A percentile compares a stretch with the other conserved stretches of the same genome.
These are phyloP conservation scores for Fusarium transvaalense DNA, from an alignment of 2,329 filamentous ascomycete species.

Conservation along the genomic window DNA sequence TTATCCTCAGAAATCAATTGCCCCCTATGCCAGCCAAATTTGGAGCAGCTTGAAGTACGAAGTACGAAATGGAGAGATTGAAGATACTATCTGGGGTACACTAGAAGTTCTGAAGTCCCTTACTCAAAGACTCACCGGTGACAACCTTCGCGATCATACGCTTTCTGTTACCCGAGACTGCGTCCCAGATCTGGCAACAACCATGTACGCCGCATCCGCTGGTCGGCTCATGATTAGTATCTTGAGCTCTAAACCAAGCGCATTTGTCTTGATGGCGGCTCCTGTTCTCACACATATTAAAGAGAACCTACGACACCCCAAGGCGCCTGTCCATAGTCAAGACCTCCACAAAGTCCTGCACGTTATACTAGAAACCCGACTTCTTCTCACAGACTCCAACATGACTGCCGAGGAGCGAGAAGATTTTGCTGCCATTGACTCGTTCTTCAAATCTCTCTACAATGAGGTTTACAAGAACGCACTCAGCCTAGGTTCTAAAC, in stretches of 20 bases:
- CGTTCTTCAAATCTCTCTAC: constrained; percentile 58
- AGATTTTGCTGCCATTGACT: constrained; percentile 54
- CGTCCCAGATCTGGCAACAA: constrained; percentile 65
- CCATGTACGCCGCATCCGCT: constrained; percentile 64
- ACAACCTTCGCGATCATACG: constrained; percentile 61
- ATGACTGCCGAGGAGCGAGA: constrained; percentile 54
- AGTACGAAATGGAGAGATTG: constrained; percentile 70
- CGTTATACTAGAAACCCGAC: constrained; percentile 62
- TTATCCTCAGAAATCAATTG: constrained; percentile 60
- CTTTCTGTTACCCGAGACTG: constrained; percentile 66
- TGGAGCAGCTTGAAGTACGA: constrained; percentile 74
- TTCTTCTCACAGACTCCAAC: constrained; percentile 53
- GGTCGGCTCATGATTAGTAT: constrained; percentile 66
- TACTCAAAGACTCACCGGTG: constrained; percentile 59
- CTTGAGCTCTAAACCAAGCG: constrained; percentile 60
- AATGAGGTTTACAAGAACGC: constrained; percentile 58
- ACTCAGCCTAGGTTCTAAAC: constrained; percentile 50
- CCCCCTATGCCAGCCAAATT: constrained; percentile 63
- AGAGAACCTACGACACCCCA: constrained; percentile 63
- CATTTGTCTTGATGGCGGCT: constrained; percentile 63
- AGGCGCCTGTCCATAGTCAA: constrained; percentile 63
- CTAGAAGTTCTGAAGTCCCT: constrained; percentile 66
- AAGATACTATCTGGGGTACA: constrained; percentile 68
- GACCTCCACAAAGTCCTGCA: constrained; percentile 66
- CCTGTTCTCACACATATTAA: constrained; percentile 63